These are phyloP conservation scores for Fusarium sp. DNA, from an alignment of 2,329 filamentous ascomycete species.

Conservation along the genomic window DNA sequence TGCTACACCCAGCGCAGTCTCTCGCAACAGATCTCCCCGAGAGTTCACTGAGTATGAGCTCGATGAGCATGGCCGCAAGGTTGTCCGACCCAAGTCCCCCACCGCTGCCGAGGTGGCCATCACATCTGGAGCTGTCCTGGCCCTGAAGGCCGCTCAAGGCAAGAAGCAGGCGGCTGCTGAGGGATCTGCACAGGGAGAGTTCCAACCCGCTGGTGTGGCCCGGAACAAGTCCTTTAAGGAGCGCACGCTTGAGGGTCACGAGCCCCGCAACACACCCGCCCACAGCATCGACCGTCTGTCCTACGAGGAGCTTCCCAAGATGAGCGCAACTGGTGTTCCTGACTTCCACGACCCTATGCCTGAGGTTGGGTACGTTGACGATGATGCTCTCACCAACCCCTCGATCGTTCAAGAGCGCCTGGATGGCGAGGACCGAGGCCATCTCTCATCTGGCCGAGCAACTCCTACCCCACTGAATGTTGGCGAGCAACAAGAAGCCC, in stretches of 20 bases:
- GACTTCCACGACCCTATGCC: slow-evolving; percentile 78
- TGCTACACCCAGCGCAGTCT: slow-evolving; percentile 54
- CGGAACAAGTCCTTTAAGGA: slow-evolving; percentile 76
- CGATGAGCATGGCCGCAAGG: slow-evolving; percentile 68
- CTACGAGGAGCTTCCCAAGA: slow-evolving; percentile 63
- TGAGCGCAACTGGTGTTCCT: slow-evolving; percentile 78
- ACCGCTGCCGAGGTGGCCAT: slow-evolving; percentile 69
- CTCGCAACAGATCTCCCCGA: slow-evolving; percentile 53
- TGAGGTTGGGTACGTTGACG: slow-evolving; percentile 76
- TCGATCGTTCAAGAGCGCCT: slow-evolving; percentile 83
- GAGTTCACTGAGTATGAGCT: slow-evolving; percentile 68
- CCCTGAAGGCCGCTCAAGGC: slow-evolving; percentile 62
- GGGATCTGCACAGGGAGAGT: slow-evolving; percentile 53
- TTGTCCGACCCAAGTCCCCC: slow-evolving; percentile 60
- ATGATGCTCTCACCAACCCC: slow-evolving; percentile 85
- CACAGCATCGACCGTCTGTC: slow-evolving; percentile 70
- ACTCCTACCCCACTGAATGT: slow-evolving; percentile 58
- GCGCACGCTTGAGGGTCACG: slow-evolving; percentile 67
- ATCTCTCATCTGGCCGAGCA: slow-evolving; percentile 67
- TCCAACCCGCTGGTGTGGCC: slow-evolving; percentile 62
- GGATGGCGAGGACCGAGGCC: slow-evolving; percentile 58
- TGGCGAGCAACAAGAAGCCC: slow-evolving; percentile 42
- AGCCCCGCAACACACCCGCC: slow-evolving; percentile 66
- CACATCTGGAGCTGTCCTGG: slow-evolving; percentile 66
- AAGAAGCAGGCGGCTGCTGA: slow-evolving; percentile 55